These are phyloP conservation scores for Colletotrichum musae DNA, from an alignment of 2,329 filamentous ascomycete species.

Conservation along the genomic window DNA sequence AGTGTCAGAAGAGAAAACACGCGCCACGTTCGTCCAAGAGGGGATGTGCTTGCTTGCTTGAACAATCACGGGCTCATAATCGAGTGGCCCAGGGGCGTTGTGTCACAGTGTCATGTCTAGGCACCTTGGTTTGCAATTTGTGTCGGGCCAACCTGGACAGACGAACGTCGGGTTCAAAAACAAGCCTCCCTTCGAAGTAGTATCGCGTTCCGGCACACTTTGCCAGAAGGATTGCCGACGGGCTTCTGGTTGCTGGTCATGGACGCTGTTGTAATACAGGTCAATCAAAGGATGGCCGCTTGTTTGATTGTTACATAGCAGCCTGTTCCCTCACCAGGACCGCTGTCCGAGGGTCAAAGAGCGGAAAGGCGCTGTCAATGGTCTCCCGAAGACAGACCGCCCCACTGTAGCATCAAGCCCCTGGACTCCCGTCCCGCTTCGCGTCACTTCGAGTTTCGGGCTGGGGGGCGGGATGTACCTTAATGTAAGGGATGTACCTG, in stretches of 20 bases:
- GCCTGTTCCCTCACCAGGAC: not conserved
- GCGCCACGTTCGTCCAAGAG: slow-evolving; percentile 8
- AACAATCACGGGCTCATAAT: not conserved
- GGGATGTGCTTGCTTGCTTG: not conserved
- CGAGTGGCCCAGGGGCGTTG: not conserved
- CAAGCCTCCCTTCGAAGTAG: no score
- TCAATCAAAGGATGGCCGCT: slow-evolving; percentile 13
- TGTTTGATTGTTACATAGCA: slow-evolving; percentile 9
- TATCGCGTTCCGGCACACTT: not conserved
- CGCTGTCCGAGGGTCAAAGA: slow-evolving; percentile 18
- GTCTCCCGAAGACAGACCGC: slow-evolving; percentile 6
- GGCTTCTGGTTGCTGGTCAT: not conserved
- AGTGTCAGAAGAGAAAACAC: slow-evolving; percentile 8
- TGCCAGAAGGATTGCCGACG: slow-evolving; percentile 3
- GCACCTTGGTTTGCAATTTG: no score
- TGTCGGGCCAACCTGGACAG: not conserved
- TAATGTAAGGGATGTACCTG: slow-evolving; percentile 24
- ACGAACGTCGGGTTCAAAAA: not conserved
- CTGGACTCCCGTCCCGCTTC: slow-evolving; percentile 37
- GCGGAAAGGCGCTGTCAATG: slow-evolving; percentile 29
- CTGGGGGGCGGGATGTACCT: slow-evolving; percentile 32
- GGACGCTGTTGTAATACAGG: not conserved
- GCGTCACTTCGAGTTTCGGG: slow-evolving; percentile 41
- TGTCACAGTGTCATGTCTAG: slow-evolving; percentile 11
- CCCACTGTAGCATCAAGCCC: slow-evolving; percentile 36